Percentiles rank a stretch among this genome's conserved stretches.
These are phyloP conservation scores for Bruguiera gymnorhiza DNA, from an alignment of 345 rosid species.

Conservation along the genomic window DNA sequence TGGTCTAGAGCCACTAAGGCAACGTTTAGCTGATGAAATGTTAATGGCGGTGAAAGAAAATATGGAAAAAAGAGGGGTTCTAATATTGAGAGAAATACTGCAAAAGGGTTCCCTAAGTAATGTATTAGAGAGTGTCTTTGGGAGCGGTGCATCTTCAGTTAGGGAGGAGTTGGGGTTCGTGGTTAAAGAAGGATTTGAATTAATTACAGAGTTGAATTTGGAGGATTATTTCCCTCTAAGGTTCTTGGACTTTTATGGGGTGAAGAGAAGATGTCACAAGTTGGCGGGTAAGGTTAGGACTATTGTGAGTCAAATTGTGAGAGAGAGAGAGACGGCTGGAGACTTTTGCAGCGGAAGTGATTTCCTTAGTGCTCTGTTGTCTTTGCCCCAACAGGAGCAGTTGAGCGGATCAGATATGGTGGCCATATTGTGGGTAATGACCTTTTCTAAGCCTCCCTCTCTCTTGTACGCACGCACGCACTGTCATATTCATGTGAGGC, in stretches of 20 bases:
- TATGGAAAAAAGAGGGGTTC: slow-evolving; percentile 31
- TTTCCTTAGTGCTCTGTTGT: slow-evolving; percentile 49
- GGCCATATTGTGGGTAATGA: slow-evolving; percentile 59
- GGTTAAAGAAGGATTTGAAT: slow-evolving; percentile 59
- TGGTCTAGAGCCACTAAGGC: slow-evolving; percentile 35
- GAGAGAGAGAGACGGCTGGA: slow-evolving; percentile 26
- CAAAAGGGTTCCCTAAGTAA: slow-evolving; percentile 48
- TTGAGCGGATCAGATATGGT: slow-evolving; percentile 47
- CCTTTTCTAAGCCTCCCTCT: background rate
- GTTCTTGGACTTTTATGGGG: slow-evolving; percentile 54
- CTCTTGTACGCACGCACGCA: background rate
- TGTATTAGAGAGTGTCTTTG: slow-evolving; percentile 52
- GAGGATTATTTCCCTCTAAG: slow-evolving; percentile 52
- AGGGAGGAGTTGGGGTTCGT: slow-evolving; percentile 31
- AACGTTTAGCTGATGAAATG: slow-evolving; percentile 38
- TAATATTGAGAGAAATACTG: slow-evolving; percentile 36
- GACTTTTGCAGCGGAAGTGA: slow-evolving; percentile 25
- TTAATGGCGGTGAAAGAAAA: slow-evolving; percentile 15
- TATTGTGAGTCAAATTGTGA: slow-evolving; percentile 40
- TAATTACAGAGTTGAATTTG: slow-evolving; percentile 43
- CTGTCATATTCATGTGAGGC: too few relatives aligned
- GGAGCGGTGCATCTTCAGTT: slow-evolving; percentile 11
- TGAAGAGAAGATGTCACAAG: slow-evolving; percentile 50
- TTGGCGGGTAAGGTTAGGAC: slow-evolving; percentile 40
- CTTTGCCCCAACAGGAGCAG: slow-evolving; percentile 52